Percentiles rank a stretch among this genome's conserved stretches.
Evolutionary conservation across 257 asterid genomes (phyloP).

Genomic region (Lithospermum erythrorhizon): DNA sequence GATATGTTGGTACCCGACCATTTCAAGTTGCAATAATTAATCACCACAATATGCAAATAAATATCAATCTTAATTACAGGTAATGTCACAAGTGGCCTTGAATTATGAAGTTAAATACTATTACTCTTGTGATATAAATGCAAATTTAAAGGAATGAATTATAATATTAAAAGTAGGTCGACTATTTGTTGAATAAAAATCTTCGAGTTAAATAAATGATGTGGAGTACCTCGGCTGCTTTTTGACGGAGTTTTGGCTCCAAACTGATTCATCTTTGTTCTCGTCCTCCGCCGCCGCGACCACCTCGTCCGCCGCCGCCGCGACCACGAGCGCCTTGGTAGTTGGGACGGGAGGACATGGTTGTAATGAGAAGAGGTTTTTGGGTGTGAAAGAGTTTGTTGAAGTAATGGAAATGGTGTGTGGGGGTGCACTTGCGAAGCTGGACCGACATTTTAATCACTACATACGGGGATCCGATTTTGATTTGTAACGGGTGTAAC

Average conservation of each 20-base stretch:
- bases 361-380: slow-evolving; percentile 11
- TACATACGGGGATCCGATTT: too few relatives aligned
- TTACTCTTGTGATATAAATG: too few relatives aligned
- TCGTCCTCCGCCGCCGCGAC: slow-evolving; percentile 43
- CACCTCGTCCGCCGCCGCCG: slow-evolving; percentile 34
- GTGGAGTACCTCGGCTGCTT: slow-evolving; percentile 59
- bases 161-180: too few relatives aligned
- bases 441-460: slow-evolving; percentile 34
- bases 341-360: slow-evolving; percentile 80
- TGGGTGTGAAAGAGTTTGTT: slow-evolving; percentile 13
- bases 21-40: background rate
- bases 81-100: too few relatives aligned
- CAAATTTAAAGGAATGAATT: too few relatives aligned
- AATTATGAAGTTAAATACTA: too few relatives aligned
- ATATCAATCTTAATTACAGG: background rate
- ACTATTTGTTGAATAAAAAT: too few relatives aligned
- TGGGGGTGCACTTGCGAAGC: slow-evolving; percentile 20
- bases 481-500: too few relatives aligned
- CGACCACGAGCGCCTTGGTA: slow-evolving; percentile 62
- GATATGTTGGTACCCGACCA: slow-evolving; percentile 3
- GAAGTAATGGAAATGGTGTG: background rate
- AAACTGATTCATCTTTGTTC: slow-evolving; percentile 93
- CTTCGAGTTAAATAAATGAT: too few relatives aligned
- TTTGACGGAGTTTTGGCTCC: slow-evolving; percentile 86
- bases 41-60: slow-evolving; percentile 1